A percentile compares a stretch with the other conserved stretches of the same genome.
Evolutionary conservation across 208 protist genomes (phyloP).

Genomic region (Angomonas desouzai): DNA sequence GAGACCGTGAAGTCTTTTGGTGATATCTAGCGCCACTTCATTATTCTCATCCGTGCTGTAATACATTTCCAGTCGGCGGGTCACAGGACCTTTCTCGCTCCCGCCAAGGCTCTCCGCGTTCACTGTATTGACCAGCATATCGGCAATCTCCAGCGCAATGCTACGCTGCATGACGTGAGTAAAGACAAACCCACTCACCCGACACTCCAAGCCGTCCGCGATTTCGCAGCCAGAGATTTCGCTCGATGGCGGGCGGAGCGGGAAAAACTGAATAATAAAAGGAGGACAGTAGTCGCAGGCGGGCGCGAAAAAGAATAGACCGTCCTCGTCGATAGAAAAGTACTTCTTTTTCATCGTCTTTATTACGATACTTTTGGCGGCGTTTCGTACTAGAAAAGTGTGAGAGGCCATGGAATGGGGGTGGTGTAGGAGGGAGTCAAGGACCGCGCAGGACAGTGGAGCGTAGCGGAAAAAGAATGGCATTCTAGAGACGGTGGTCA

Average conservation of each 20-base stretch:
- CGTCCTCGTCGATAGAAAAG: constrained; percentile 32
- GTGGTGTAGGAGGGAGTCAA: background rate
- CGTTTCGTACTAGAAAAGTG: background rate
- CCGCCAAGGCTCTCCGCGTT: background rate
- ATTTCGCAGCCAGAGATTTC: constrained; percentile 22
- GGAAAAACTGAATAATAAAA: constrained; percentile 70
- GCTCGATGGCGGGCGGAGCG: constrained; percentile 23
- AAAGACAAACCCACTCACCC: constrained; percentile 64
- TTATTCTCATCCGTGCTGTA: background rate
- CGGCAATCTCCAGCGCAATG: constrained; percentile 11
- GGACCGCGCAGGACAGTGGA: background rate
- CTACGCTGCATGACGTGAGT: constrained; percentile 19
- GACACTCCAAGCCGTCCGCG: constrained; percentile 66
- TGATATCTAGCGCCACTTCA: background rate
- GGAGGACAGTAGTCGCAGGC: background rate
- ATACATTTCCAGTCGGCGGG: background rate
- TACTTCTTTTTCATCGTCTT: constrained; percentile 26
- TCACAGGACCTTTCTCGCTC: background rate
- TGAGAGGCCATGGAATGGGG: constrained; percentile 7
- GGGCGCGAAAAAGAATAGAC: constrained; percentile 38
- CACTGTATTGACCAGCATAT: background rate
- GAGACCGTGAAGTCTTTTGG: background rate
- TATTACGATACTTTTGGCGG: constrained; percentile 27
- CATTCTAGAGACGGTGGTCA: constrained; percentile 44
- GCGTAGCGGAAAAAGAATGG: constrained; percentile 43